phyloP scores from a whole-genome alignment of 1,284 basidiomycete genomes.

The Kwoniella shivajii region DNA sequence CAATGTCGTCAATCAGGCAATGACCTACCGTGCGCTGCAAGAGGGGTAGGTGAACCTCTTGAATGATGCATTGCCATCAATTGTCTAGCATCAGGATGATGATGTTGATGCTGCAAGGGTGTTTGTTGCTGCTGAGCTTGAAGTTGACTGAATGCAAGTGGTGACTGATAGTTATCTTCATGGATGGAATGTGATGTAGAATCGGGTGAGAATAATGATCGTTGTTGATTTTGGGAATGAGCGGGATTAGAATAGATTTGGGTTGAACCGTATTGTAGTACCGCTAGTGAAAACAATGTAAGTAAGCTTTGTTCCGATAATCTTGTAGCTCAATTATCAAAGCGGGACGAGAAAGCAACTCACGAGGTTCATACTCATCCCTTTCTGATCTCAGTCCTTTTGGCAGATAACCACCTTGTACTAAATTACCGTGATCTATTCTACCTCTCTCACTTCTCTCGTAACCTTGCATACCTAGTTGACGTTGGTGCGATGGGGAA shows the following conservation, averaged over 20 bases:
- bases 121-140: slow-evolving; percentile 16
- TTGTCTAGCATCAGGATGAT: slow-evolving; percentile 22
- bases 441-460: slow-evolving; percentile 9
- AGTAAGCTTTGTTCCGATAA: background rate
- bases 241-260: slow-evolving; percentile 13
- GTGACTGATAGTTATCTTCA: slow-evolving; percentile 15
- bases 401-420: slow-evolving; percentile 8
- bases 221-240: slow-evolving; percentile 10
- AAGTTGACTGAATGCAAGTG: slow-evolving; percentile 7
- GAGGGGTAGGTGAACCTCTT: slow-evolving; percentile 18
- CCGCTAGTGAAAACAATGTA: background rate
- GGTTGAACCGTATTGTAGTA: slow-evolving; percentile 15
- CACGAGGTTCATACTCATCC: slow-evolving; percentile 23
- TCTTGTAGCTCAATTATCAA: too few species aligned
- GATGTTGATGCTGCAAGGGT: slow-evolving; percentile 2
- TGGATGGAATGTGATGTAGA: slow-evolving; percentile 15
- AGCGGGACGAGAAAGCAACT: background rate
- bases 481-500: slow-evolving; percentile 19
- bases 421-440: slow-evolving; percentile 12
- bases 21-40: slow-evolving; percentile 21
- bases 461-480: slow-evolving; percentile 2
- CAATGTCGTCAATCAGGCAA: background rate
- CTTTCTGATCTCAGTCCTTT: slow-evolving; percentile 18
- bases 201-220: slow-evolving; percentile 22
- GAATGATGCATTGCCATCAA: slow-evolving; percentile 24